These are phyloP conservation scores for Phytophthora vignae DNA, from an alignment of 352 stramenopile species.

Conservation along the genomic window DNA sequence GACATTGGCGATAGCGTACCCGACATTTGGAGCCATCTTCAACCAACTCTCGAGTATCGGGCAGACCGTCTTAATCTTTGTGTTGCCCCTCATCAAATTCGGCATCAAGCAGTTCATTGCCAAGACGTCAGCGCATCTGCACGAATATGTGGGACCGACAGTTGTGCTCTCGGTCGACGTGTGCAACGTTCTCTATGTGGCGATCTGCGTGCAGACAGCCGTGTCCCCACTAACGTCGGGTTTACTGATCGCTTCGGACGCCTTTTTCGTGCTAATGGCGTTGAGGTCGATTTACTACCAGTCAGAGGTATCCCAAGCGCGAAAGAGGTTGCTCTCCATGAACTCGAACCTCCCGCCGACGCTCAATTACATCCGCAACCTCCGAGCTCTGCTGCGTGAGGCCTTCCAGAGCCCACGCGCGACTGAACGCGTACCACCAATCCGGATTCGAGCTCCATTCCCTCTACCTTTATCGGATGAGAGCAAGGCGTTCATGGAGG, in stretches of 20 bases:
- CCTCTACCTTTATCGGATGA: background rate
- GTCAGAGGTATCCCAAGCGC: background rate
- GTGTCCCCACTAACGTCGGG: background rate
- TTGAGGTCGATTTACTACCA: constrained; percentile 15
- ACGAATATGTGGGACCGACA: constrained; percentile 19
- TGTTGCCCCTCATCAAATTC: constrained; percentile 27
- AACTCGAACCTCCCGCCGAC: background rate
- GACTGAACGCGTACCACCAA: background rate
- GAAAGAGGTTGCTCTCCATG: background rate
- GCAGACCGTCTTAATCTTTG: constrained; percentile 19
- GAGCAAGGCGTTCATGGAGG: background rate
- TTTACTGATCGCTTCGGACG: constrained; percentile 12
- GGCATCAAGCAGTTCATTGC: constrained; percentile 28
- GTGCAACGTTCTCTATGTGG: constrained; percentile 36
- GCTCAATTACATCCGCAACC: background rate
- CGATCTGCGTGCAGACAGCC: constrained; percentile 31
- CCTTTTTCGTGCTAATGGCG: constrained; percentile 1
- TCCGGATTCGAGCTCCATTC: background rate
- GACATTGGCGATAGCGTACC: constrained; percentile 11
- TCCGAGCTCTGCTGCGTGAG: background rate
- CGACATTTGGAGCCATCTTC: constrained; percentile 19
- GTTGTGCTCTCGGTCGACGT: constrained; percentile 38
- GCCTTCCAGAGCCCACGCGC: background rate
- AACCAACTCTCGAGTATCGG: background rate
- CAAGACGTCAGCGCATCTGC: background rate